Percentiles rank a stretch among this genome's conserved stretches.
Conservation (phyloP, 495 filamentous ascomycete genomes). For the Friedmanniomyces endolithicus region DNA sequence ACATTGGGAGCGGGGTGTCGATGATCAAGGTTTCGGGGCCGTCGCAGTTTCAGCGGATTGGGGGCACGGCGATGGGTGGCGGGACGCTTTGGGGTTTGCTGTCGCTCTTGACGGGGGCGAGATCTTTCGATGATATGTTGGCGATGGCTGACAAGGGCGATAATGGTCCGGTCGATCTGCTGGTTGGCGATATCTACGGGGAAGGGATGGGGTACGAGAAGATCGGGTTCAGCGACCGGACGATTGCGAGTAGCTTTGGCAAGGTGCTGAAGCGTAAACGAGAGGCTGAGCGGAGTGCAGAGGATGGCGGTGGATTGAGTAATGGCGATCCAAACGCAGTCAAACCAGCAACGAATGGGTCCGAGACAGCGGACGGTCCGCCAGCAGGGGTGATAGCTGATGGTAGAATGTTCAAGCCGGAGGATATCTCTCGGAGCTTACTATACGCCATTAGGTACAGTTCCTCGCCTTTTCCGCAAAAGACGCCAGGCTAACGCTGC, state of each 20-base stretch:
- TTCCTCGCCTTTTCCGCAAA: slow-evolving; percentile 4
- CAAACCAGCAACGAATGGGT: slow-evolving; percentile 7
- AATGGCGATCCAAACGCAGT: slow-evolving; percentile 35
- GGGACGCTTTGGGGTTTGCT: slow-evolving; percentile 94
- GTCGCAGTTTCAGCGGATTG: slow-evolving; percentile 71
- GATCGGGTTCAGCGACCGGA: slow-evolving; percentile 84
- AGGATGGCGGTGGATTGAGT: slow-evolving; percentile 54
- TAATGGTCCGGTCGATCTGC: slow-evolving; percentile 86
- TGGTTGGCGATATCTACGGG: slow-evolving; percentile 96
- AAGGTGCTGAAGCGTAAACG: slow-evolving; percentile 87
- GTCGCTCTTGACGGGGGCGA: slow-evolving; percentile 75
- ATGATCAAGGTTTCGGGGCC: slow-evolving; percentile 96
- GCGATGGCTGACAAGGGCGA: slow-evolving; percentile 87
- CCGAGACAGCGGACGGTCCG: slow-evolving; percentile 1
- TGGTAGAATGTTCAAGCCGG: slow-evolving; percentile 40
- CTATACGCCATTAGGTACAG: slow-evolving; percentile 67
- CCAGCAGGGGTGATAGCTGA: slow-evolving; percentile 6
- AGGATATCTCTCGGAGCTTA: slow-evolving; percentile 58
- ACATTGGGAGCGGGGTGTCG: slow-evolving; percentile 97
- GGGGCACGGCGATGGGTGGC: slow-evolving; percentile 86
- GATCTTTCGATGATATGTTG: slow-evolving; percentile 91
- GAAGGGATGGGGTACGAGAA: slow-evolving; percentile 88
- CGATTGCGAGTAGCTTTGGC: slow-evolving; percentile 90
- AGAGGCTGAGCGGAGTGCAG: slow-evolving; percentile 59
- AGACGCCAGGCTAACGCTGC: slow-evolving; percentile 10